A percentile compares a stretch with the other conserved stretches of the same genome.
phyloP scores from a whole-genome alignment of 2,329 filamentous ascomycete species.

The Ambrosiella cleistominuta region DNA sequence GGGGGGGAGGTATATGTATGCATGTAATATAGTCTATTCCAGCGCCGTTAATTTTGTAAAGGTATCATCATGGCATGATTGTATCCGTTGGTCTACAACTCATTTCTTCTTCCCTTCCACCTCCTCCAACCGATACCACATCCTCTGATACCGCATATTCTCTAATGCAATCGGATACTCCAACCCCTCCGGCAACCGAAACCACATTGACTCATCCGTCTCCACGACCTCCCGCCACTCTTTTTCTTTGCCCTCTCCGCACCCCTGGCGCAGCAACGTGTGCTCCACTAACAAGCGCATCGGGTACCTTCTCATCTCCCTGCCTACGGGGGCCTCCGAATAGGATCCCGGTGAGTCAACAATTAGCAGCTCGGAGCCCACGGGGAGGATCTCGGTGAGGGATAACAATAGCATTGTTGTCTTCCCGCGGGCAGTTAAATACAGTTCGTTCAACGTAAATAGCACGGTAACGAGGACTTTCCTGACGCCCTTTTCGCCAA shows the following conservation, averaged over 20 bases:
- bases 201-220: slow-evolving; percentile 69
- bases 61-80: not conserved
- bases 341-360: slow-evolving; percentile 91
- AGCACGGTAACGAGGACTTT: slow-evolving; percentile 58
- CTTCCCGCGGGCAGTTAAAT: slow-evolving; percentile 52
- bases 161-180: slow-evolving; percentile 73
- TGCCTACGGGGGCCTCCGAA: slow-evolving; percentile 58
- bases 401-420: slow-evolving; percentile 61
- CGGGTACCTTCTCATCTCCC: slow-evolving; percentile 52
- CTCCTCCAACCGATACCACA: slow-evolving; percentile 4
- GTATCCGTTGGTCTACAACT: not conserved
- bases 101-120: not conserved
- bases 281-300: slow-evolving; percentile 90
- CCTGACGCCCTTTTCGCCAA: slow-evolving; percentile 15
- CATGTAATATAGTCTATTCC: slow-evolving; percentile 13
- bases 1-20: slow-evolving; percentile 1
- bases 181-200: slow-evolving; percentile 49
- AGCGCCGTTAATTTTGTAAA: not conserved
- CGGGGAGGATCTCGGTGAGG: slow-evolving; percentile 39
- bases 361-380: slow-evolving; percentile 57
- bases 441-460: slow-evolving; percentile 93
- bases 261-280: slow-evolving; percentile 31
- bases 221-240: slow-evolving; percentile 55
- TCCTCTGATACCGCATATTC: slow-evolving; percentile 76
- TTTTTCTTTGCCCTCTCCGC: slow-evolving; percentile 14